phyloP scores from a whole-genome alignment of 139 green algal genomes.

The Nannochloris sp. region DNA sequence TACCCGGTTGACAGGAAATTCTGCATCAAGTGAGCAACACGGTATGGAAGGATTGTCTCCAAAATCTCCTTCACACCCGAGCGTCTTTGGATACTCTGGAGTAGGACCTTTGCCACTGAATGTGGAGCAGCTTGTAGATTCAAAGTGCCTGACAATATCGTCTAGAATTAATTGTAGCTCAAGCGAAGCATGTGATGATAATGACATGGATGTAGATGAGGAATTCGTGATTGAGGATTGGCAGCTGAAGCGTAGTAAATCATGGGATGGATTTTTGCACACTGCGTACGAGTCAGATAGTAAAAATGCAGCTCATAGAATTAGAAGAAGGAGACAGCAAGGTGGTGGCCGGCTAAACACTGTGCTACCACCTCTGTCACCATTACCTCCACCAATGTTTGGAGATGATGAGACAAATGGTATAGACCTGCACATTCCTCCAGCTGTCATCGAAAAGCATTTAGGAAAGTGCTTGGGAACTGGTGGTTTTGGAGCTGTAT shows the following conservation, averaged over 20 bases:
- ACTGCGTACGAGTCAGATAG: neutral
- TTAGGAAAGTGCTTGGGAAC: constrained; percentile 51
- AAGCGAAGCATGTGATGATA: no score
- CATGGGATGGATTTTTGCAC: constrained; percentile 19
- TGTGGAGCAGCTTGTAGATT: neutral
- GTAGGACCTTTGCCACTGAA: neutral
- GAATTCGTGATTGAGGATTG: constrained; percentile 4
- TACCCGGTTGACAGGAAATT: no score
- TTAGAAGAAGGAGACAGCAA: neutral
- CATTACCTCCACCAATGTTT: constrained; percentile 19
- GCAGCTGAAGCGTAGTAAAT: constrained; percentile 20
- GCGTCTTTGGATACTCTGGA: neutral
- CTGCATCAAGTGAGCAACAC: no score
- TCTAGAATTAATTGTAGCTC: no score
- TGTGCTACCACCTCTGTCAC: constrained; percentile 23
- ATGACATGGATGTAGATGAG: neutral
- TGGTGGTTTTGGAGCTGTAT: constrained; percentile 68
- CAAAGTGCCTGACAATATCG: neutral
- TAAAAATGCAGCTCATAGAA: neutral
- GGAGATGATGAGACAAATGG: neutral
- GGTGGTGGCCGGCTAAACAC: constrained; percentile 7
- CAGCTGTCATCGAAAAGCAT: constrained; percentile 47
- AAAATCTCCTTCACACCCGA: neutral
- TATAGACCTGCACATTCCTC: constrained; percentile 50
- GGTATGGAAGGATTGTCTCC: no score